These are phyloP conservation scores for Leonotis leonurus DNA, from an alignment of 257 asterid genomes.

Conservation along the genomic window DNA sequence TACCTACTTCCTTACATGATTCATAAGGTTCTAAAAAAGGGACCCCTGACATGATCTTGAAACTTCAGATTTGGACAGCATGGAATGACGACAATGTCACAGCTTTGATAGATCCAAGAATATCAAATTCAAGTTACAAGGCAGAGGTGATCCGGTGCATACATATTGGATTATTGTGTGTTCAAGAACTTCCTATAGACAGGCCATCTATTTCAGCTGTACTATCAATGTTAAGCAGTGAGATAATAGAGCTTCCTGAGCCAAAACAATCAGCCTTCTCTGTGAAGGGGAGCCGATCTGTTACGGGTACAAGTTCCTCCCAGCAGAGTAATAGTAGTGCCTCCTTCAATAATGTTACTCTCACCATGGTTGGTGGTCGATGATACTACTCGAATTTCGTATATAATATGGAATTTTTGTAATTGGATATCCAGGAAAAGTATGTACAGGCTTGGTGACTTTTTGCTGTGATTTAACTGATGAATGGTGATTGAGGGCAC, in stretches of 20 bases:
- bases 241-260: constrained; percentile 35
- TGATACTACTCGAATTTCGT: constrained; percentile 2
- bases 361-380: constrained; percentile 40
- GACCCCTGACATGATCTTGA: not conserved
- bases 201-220: constrained; percentile 44
- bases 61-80: constrained; percentile 43
- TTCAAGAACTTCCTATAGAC: constrained; percentile 50
- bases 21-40: not conserved
- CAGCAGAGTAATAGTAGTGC: constrained; percentile 25
- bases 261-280: constrained; percentile 38
- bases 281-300: constrained; percentile 2
- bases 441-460: not conserved
- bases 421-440: not conserved
- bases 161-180: constrained; percentile 57
- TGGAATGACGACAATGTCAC: constrained; percentile 36
- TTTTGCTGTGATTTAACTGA: not conserved
- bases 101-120: constrained; percentile 30
- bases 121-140: constrained; percentile 12
- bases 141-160: constrained; percentile 43
- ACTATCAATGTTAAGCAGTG: constrained; percentile 49
- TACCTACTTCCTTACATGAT: not conserved
- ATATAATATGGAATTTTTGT: not conserved
- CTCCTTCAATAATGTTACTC: constrained; percentile 29
- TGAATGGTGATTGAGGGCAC: too few species aligned
- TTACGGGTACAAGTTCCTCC: constrained; percentile 22